phyloP scores from a whole-genome alignment of 305 asterid genomes.

The Solanum chacoense region DNA sequence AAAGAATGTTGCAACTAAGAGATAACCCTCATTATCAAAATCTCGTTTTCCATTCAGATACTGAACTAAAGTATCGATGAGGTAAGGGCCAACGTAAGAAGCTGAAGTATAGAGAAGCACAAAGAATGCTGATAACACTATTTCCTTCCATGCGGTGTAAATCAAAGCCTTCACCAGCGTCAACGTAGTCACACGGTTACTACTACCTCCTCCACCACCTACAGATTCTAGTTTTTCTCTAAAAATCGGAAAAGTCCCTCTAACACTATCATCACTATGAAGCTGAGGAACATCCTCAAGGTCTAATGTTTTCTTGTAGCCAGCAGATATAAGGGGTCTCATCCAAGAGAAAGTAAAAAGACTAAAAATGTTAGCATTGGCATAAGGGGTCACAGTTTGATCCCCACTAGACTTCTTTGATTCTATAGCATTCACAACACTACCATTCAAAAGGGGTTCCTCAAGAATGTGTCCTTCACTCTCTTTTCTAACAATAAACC shows the following conservation, averaged over 20 bases:
- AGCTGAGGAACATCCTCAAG: constrained; percentile 94
- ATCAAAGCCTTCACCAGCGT: constrained; percentile 63
- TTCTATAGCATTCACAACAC: constrained; percentile 16
- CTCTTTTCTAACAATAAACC: constrained; percentile 24
- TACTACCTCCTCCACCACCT: constrained; percentile 10
- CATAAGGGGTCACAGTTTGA: constrained; percentile 66
- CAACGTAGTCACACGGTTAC: constrained; percentile 33
- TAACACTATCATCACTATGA: constrained; percentile 35
- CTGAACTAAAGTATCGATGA: constrained; percentile 58
- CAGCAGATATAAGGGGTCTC: constrained; percentile 50
- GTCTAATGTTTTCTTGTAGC: constrained; percentile 53
- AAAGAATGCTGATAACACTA: constrained; percentile 35
- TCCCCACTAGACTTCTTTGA: constrained; percentile 34
- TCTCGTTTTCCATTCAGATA: constrained; percentile 39
- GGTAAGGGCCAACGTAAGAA: constrained; percentile 65
- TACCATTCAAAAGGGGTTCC: constrained; percentile 57
- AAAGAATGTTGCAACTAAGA: constrained; percentile 39
- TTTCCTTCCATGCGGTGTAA: constrained; percentile 39
- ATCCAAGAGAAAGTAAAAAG: constrained; percentile 73
- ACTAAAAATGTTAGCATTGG: constrained; percentile 41
- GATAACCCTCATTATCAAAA: constrained; percentile 40
- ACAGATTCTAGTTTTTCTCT: constrained; percentile 30
- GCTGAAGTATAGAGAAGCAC: constrained; percentile 37
- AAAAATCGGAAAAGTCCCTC: constrained; percentile 47
- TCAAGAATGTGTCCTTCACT: constrained; percentile 27